phyloP scores from a whole-genome alignment of 1,139 yeast species.

The Yamadazyma membranifaciens region DNA sequence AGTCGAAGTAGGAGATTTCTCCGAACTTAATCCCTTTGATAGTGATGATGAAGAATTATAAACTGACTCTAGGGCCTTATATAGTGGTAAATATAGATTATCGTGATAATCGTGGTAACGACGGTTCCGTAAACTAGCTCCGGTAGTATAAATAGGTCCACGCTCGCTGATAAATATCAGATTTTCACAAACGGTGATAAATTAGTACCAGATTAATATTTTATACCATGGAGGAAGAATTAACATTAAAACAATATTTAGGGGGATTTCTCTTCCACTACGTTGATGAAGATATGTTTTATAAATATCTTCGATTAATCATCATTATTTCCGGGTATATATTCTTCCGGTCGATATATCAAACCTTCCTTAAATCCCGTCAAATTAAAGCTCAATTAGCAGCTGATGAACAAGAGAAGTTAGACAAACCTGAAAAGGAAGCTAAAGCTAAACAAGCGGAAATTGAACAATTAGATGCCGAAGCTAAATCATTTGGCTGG shows the following conservation, averaged over 20 bases:
- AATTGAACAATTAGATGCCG: slow-evolving; percentile 31
- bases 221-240: not conserved
- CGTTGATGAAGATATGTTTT: slow-evolving; percentile 33
- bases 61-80: too few species aligned
- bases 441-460: slow-evolving; percentile 28
- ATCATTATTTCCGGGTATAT: slow-evolving; percentile 37
- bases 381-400: slow-evolving; percentile 53
- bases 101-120: too few species aligned
- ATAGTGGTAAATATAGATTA: too few species aligned
- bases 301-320: slow-evolving; percentile 38
- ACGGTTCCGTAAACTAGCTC: too few species aligned
- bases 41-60: slow-evolving; percentile 20
- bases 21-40: slow-evolving; percentile 41
- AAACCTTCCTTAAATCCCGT: slow-evolving; percentile 46
- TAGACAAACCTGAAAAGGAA: slow-evolving; percentile 34
- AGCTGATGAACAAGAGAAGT: slow-evolving; percentile 44
- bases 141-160: not conserved
- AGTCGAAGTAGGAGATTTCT: slow-evolving; percentile 54
- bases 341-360: slow-evolving; percentile 35
- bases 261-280: slow-evolving; percentile 34
- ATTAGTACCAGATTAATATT: too few species aligned
- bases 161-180: not conserved
- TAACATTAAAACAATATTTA: not conserved
- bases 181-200: too few species aligned
- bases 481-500: slow-evolving; percentile 66